Evolutionary conservation across 2,329 filamentous ascomycete genomes (phyloP).

Genomic region (Aureobasidium sp.): DNA sequence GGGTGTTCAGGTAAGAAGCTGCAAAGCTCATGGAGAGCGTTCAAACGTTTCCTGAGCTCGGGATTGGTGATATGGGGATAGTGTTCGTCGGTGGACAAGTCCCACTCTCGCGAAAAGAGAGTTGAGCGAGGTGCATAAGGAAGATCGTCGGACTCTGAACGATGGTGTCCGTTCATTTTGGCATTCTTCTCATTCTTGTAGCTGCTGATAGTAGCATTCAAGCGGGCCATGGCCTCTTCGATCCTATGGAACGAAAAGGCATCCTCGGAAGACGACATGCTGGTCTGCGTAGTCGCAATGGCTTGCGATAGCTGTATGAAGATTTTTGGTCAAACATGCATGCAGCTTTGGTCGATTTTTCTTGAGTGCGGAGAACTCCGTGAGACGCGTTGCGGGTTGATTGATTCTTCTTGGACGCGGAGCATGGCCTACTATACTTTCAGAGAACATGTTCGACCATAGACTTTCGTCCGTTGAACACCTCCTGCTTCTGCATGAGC

Average conservation of each 20-base stretch:
- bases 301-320: background rate
- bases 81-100: conserved; percentile 11
- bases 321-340: conserved; percentile 2
- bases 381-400: background rate
- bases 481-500: background rate
- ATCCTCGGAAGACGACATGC: conserved; percentile 4
- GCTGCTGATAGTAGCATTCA: conserved; percentile 16
- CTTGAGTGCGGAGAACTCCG: background rate
- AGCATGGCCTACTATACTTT: background rate
- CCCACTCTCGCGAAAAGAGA: conserved; percentile 4
- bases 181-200: conserved; percentile 15
- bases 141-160: conserved; percentile 6
- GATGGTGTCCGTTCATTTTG: conserved; percentile 4
- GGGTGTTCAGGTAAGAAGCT: conserved; percentile 19
- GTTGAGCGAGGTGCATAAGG: conserved; percentile 3
- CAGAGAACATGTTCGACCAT: background rate
- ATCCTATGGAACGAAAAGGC: conserved; percentile 4
- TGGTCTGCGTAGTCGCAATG: background rate
- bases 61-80: conserved; percentile 13
- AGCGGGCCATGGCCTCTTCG: conserved; percentile 11
- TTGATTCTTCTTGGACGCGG: background rate
- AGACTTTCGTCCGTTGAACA: background rate
- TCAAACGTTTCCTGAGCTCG: conserved; percentile 11
- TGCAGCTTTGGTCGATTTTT: conserved; percentile 2
- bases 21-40: conserved; percentile 8